Evolutionary conservation across 225 moss, liverwort and hornwort genomes (phyloP), one percentile per base, ranked within the genome.

Genomic region (Climacium dendroides): DNA sequence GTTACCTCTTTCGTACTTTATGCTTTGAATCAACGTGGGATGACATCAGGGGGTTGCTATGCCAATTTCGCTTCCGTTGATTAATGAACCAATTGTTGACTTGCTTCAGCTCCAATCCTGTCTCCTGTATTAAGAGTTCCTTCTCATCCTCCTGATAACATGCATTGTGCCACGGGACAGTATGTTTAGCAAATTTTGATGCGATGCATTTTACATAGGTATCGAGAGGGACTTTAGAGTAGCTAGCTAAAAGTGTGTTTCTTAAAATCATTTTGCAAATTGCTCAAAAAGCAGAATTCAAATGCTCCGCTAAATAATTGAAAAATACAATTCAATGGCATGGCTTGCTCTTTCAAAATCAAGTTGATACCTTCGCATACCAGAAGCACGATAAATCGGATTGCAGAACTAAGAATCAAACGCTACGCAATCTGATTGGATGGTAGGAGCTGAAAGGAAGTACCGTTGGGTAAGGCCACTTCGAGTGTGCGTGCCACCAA

Each of bases 51-150:
- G 94, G 93, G 83, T 94, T 96, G 86, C 80, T 92, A 81, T 98
- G 92, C 96, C 96, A 96, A 86, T 95, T 96, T 79, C 98, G 87
- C 89, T 98, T 98, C n/a, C 98, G 90, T 85, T 96, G 96, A 79
- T 96, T 98, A 28, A 98, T 95, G 72, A 98, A 96, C 96, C 98
- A 98, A 78, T 98, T 96, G 89, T 96, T 96, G 18, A 98, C 95
- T 86, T 98, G 98, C 84, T 98, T 98, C 87, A 96, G 82, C 88
- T 96, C 96, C 71, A 98, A 90, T 67, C 96, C 96, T 65, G 98
- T 96, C 84, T 95, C 91, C 75, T 94, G 93, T 72, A 98, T 93
- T 80, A 98, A 86, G 32, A 79, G n/a, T 71, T 95, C 96, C 87
- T 98, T 96, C 89, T 98, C 97, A 58, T 95, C 96, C 89, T 98